Evolutionary conservation across 2,329 filamentous ascomycete genomes (phyloP).

Genomic region (Penicillium sp.): DNA sequence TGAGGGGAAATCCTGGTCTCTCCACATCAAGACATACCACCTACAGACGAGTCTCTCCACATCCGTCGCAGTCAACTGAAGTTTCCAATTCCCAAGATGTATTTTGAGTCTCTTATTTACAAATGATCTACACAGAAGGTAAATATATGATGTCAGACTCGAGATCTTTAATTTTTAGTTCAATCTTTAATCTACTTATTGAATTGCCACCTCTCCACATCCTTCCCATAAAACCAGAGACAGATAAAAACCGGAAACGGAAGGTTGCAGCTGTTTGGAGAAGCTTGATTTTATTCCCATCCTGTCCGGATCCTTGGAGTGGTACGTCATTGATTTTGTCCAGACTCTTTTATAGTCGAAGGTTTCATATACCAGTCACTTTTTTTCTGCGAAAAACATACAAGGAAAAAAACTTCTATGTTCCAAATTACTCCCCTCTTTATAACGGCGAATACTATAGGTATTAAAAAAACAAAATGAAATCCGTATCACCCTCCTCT

Average conservation of each 20-base stretch:
- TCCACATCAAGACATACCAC: not conserved
- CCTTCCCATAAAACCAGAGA: not conserved
- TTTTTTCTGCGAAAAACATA: too few relatives aligned
- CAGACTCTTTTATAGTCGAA: not conserved
- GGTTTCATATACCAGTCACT: not conserved
- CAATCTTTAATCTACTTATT: not conserved
- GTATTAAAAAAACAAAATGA: not conserved
- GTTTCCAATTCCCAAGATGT: not conserved
- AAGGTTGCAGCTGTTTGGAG: not conserved
- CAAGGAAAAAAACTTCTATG: not conserved
- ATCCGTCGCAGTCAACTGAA: too few relatives aligned
- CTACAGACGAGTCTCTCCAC: not conserved
- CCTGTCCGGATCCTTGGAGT: not conserved
- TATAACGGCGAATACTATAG: not conserved
- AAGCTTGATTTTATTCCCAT: not conserved
- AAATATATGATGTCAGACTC: not conserved
- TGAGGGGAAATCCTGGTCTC: not conserved
- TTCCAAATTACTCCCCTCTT: not conserved
- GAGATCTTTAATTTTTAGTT: not conserved
- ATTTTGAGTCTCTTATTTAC: not conserved
- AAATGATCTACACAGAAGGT: not conserved
- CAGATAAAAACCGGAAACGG: slow-evolving; percentile 2
- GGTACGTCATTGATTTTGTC: slow-evolving; percentile 7
- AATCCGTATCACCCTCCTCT: not conserved
- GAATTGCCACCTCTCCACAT: not conserved